Conservation (phyloP, 129 eudicot species). For the Dittrichia graveolens region DNA sequence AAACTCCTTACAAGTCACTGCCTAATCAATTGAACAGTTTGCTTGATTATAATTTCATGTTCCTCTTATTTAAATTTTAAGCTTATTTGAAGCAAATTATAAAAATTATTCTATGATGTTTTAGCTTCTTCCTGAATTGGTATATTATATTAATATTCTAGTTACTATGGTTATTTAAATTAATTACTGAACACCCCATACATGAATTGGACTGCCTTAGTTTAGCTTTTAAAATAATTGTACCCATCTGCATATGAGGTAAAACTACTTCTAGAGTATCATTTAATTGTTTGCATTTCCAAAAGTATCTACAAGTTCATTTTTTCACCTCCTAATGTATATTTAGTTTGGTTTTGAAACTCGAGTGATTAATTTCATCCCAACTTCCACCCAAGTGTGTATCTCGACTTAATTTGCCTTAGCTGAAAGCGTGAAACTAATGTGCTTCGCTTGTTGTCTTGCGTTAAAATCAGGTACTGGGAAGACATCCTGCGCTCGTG, state of each 20-base stretch:
- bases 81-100: slow-evolving; percentile 4
- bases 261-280: neutral
- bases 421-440: slow-evolving; percentile 21
- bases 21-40: slow-evolving; percentile 6
- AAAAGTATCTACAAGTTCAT: neutral
- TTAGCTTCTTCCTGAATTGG: slow-evolving; percentile 5
- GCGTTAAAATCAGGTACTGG: slow-evolving; percentile 76
- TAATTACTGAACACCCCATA: too few relatives aligned
- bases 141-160: neutral
- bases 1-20: neutral
- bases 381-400: slow-evolving; percentile 17
- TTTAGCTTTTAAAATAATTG: neutral
- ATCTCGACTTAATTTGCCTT: slow-evolving; percentile 17
- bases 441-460: slow-evolving; percentile 23
- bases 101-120: neutral
- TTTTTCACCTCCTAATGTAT: too few relatives aligned
- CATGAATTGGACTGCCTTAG: too few relatives aligned
- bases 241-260: slow-evolving; percentile 10
- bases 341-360: neutral
- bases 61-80: neutral
- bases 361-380: neutral
- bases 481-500: slow-evolving; percentile 98
- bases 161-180: too few relatives aligned
- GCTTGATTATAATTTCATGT: neutral
- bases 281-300: neutral